Percentiles rank a stretch among this genome's conserved stretches.
Evolutionary conservation across 2,329 filamentous ascomycete species (phyloP).

Genomic region (Cephalotrichum gorgonifer): DNA sequence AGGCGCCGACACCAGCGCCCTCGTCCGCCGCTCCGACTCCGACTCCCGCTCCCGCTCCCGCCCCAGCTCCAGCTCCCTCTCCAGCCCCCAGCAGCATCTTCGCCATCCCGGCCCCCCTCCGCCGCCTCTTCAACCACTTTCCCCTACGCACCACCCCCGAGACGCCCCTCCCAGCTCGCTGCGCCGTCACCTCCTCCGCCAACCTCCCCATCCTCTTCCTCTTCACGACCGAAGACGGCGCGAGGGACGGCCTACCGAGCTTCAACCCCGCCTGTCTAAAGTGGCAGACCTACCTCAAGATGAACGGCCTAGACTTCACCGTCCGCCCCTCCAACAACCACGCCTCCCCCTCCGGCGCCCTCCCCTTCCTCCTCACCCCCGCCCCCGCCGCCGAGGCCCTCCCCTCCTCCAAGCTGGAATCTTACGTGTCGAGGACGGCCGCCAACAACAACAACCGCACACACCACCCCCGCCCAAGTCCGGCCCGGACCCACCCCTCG

Average conservation of each 20-base stretch:
- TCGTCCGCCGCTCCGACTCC: too few relatives aligned
- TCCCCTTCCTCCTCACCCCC: conserved; percentile 72
- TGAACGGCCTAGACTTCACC: conserved; percentile 58
- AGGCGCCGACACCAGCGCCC: too few relatives aligned
- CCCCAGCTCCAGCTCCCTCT: background rate
- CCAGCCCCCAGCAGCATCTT: conserved; percentile 18
- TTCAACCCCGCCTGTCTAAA: conserved; percentile 91
- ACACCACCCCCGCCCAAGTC: conserved; percentile 20
- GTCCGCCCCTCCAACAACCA: conserved; percentile 76
- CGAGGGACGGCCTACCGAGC: conserved; percentile 53
- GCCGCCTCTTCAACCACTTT: conserved; percentile 73
- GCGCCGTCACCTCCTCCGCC: conserved; percentile 26
- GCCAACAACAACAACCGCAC: too few relatives aligned
- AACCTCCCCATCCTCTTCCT: conserved; percentile 56
- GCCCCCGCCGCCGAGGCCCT: conserved; percentile 9
- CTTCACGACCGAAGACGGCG: conserved; percentile 60
- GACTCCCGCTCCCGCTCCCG: background rate
- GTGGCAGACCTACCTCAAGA: conserved; percentile 88
- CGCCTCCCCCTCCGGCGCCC: conserved; percentile 76
- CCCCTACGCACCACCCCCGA: conserved; percentile 66
- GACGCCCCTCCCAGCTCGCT: conserved; percentile 62
- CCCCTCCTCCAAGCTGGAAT: conserved; percentile 43
- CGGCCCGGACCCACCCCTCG: conserved; percentile 66
- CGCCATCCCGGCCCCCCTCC: conserved; percentile 63
- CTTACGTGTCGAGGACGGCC: conserved; percentile 51